Evolutionary conservation across 495 filamentous ascomycete genomes (phyloP).

Genomic region (Podospora pseudoanserina): DNA sequence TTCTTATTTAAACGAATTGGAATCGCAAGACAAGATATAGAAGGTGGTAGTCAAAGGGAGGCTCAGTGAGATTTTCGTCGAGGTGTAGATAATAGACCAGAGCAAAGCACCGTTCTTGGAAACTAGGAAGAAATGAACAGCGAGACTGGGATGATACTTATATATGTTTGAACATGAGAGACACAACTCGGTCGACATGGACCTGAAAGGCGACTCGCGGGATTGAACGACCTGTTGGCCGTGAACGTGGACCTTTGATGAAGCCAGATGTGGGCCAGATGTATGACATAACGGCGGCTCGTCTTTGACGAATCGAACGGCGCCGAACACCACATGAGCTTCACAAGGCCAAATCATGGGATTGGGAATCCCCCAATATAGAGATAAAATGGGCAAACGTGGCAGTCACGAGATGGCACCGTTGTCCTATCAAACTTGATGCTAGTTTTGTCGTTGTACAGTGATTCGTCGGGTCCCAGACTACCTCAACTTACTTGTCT

Average conservation of each 20-base stretch:
- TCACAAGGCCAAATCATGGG: background rate
- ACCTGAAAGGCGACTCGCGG: background rate
- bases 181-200: background rate
- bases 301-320: background rate
- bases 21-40: background rate
- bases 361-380: background rate
- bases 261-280: conserved; percentile 6
- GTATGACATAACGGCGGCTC: conserved; percentile 22
- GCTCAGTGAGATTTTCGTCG: background rate
- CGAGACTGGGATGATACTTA: background rate
- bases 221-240: background rate
- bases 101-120: background rate
- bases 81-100: background rate
- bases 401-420: background rate
- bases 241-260: conserved; percentile 7
- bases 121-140: background rate
- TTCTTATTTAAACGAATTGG: conserved; percentile 1
- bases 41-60: conserved; percentile 2
- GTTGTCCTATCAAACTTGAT: background rate
- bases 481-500: too few relatives aligned
- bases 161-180: background rate
- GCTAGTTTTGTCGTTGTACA: background rate
- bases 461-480: too few relatives aligned
- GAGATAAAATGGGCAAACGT: background rate
- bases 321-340: background rate